Conservation (phyloP, 2,329 filamentous ascomycete genomes). For the Rosellinia necatrix region DNA sequence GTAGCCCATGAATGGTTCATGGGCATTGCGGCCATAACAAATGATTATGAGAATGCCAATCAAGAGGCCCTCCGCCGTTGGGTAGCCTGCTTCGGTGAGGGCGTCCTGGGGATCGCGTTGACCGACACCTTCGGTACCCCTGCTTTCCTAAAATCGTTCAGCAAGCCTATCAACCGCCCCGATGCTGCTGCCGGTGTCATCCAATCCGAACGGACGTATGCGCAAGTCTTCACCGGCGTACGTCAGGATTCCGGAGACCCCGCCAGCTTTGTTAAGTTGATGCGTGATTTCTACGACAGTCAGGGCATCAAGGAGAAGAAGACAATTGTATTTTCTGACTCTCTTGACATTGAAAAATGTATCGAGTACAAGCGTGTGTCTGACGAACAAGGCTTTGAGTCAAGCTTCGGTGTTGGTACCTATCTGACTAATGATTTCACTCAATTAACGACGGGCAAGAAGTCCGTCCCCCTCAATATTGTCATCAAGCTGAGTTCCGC, state of each 20-base stretch:
- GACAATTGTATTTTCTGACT: slow-evolving; percentile 93
- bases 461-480: slow-evolving; percentile 92
- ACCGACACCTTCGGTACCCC: slow-evolving; percentile 97
- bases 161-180: slow-evolving; percentile 59
- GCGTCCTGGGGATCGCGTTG: slow-evolving; percentile 81
- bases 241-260: slow-evolving; percentile 92
- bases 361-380: slow-evolving; percentile 86
- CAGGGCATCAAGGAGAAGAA: slow-evolving; percentile 80
- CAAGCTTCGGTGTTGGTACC: slow-evolving; percentile 92
- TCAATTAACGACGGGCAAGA: slow-evolving; percentile 72
- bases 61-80: slow-evolving; percentile 85
- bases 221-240: slow-evolving; percentile 80
- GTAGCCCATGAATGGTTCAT: slow-evolving; percentile 99
- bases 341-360: slow-evolving; percentile 87
- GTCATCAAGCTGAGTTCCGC: slow-evolving; percentile 96
- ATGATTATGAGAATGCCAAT: slow-evolving; percentile 83
- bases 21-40: slow-evolving; percentile 89
- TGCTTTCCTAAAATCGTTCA: slow-evolving; percentile 85
- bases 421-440: slow-evolving; percentile 94
- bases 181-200: slow-evolving; percentile 43
- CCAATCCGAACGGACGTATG: slow-evolving; percentile 66
- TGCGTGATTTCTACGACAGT: slow-evolving; percentile 79
- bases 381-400: slow-evolving; percentile 78
- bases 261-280: slow-evolving; percentile 74
- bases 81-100: slow-evolving; percentile 88